These are phyloP conservation scores for Spiromastix sp. DNA, from an alignment of 2,329 filamentous ascomycete species.

Conservation along the genomic window DNA sequence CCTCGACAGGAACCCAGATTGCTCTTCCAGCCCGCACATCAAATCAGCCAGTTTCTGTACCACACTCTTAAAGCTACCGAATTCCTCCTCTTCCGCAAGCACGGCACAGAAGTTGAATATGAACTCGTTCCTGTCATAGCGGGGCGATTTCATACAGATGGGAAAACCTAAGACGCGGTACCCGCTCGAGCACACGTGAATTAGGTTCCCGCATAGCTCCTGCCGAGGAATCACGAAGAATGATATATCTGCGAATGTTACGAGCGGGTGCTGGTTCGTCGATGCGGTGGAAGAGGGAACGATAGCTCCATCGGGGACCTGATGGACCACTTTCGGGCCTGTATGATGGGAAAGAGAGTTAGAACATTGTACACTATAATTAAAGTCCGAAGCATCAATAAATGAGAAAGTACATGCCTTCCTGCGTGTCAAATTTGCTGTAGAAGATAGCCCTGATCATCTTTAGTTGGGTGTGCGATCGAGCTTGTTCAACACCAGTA, in stretches of 20 bases:
- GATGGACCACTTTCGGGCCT: conserved; percentile 55
- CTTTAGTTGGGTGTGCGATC: conserved; percentile 19
- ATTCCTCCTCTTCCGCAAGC: conserved; percentile 59
- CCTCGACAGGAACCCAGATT: conserved; percentile 63
- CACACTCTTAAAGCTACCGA: conserved; percentile 70
- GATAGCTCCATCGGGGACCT: conserved; percentile 53
- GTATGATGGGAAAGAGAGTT: conserved; percentile 4
- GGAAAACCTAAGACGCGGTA: conserved; percentile 80
- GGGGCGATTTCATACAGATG: conserved; percentile 70
- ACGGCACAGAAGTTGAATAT: conserved; percentile 97
- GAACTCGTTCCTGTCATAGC: conserved; percentile 88
- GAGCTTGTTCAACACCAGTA: conserved; percentile 9
- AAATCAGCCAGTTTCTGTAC: conserved; percentile 76
- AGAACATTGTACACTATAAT: conserved; percentile 5
- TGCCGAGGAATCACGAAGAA: conserved; percentile 92
- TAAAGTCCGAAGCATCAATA: background rate
- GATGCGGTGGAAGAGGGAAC: conserved; percentile 35
- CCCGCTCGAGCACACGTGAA: conserved; percentile 60
- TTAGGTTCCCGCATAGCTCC: conserved; percentile 84
- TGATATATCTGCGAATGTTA: conserved; percentile 77
- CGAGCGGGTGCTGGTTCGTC: conserved; percentile 50
- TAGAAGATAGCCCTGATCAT: conserved; percentile 59
- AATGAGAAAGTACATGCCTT: conserved; percentile 28
- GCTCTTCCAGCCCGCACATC: conserved; percentile 83
- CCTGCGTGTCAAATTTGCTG: conserved; percentile 53